Base-by-base conservation (phyloP, 139 green algal species). In the Micractinium conductrix region DNA sequence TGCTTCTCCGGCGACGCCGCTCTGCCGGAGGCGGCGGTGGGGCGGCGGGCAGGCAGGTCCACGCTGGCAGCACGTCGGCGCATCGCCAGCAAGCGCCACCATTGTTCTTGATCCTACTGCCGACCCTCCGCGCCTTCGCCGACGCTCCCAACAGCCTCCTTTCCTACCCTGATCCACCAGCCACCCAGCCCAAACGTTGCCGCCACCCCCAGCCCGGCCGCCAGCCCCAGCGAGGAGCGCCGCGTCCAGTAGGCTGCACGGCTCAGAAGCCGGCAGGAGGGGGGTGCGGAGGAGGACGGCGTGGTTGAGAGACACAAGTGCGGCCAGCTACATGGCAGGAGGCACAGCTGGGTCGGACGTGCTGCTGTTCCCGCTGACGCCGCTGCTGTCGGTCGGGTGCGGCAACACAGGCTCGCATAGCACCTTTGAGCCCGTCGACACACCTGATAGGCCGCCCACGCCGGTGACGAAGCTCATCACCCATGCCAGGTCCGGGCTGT, bases 391-490 rank as follows among this genome's bases (percentile, higher is more conserved):
- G n/a, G n/a, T n/a, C n/a, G n/a, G n/a, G n/a, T n/a, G n/a, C n/a
- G n/a, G n/a, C n/a, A n/a, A n/a, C n/a, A n/a, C n/a, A n/a, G n/a
- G n/a, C n/a, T n/a, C n/a, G n/a, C n/a, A n/a, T 10, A 14, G 48
- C 14, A 14, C 48, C 37, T 28, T 22, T 21, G 4, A 24, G 44
- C 26, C 40, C 4, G n/a, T n/a, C n/a, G n/a, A 2, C 44, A n/a
- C 45, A 83, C 72, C 85, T 6, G 53, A 71, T 2, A 81, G 2
- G 55, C 78, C 79, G n/a, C 85, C 85, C 1, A 88, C 78, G 2
- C 35, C 35, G 8, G 85, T 88, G 12, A 88, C 85, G 53, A 86
- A 85, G 1, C 40, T 26, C 85, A 89, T 89, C 19, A 86, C 55
- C 14, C 33, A 82, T 1, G 70, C 58, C 26, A 89, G 68, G 42